A percentile compares a stretch with the other conserved stretches of the same genome.
phyloP scores from a whole-genome alignment of 768 basidiomycete genomes.

The Rhodotorula sphaerocarpa region DNA sequence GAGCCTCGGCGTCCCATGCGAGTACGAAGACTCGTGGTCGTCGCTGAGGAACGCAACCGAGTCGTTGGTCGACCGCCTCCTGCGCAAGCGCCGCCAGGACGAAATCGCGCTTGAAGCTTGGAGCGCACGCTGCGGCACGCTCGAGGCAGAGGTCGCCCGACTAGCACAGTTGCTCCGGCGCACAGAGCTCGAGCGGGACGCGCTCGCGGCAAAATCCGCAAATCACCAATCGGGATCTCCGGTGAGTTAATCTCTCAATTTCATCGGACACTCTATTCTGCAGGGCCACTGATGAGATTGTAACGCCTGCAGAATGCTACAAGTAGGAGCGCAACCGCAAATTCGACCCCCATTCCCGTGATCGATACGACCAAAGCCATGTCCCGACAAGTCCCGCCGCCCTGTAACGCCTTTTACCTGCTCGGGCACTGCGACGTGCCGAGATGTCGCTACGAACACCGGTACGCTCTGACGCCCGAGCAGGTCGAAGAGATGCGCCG shows the following conservation, averaged over 20 bases:
- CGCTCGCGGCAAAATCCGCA: too few relatives aligned
- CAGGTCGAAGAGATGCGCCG: conserved; percentile 30
- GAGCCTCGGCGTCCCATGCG: neutral
- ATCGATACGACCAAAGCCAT: conserved; percentile 27
- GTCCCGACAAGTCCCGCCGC: conserved; percentile 27
- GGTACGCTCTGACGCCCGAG: conserved; percentile 18
- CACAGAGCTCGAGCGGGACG: neutral
- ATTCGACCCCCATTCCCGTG: neutral
- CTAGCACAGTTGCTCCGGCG: neutral
- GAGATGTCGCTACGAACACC: conserved; percentile 25
- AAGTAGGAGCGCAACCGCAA: too few relatives aligned
- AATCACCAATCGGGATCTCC: too few relatives aligned
- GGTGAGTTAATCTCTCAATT: too few relatives aligned
- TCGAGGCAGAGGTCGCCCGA: conserved; percentile 14
- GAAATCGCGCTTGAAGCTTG: conserved; percentile 6
- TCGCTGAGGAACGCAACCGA: neutral
- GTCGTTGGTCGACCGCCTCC: neutral
- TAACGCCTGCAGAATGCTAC: too few relatives aligned
- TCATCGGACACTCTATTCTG: too few relatives aligned
- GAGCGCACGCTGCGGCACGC: conserved; percentile 3
- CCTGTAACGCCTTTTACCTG: conserved; percentile 29
- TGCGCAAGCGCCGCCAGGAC: neutral
- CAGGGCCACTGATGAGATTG: too few relatives aligned
- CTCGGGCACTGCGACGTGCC: conserved; percentile 29
- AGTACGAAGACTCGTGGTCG: neutral